Evolutionary conservation across 441 rosid species (phyloP).

Genomic region (Gossypium laxum): DNA sequence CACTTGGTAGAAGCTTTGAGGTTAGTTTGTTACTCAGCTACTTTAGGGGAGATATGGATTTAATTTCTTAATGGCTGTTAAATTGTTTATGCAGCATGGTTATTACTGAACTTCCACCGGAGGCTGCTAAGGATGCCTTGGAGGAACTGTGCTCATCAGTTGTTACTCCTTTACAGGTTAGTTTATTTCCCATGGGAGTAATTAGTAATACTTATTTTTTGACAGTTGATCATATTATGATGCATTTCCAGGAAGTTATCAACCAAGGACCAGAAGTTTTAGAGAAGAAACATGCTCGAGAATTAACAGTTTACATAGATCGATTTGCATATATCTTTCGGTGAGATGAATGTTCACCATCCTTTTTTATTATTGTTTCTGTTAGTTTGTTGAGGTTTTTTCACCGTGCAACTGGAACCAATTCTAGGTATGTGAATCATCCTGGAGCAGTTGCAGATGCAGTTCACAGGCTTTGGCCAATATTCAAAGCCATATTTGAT

Average conservation of each 20-base stretch:
- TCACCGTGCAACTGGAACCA: slow-evolving; percentile 21
- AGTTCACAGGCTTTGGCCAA: slow-evolving; percentile 82
- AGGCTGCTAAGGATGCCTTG: slow-evolving; percentile 74
- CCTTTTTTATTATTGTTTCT: not conserved
- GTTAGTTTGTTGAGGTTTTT: slow-evolving; percentile 15
- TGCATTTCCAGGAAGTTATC: slow-evolving; percentile 53
- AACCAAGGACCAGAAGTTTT: slow-evolving; percentile 66
- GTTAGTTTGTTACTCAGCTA: slow-evolving; percentile 27
- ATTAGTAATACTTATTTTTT: slow-evolving; percentile 22
- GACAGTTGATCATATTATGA: slow-evolving; percentile 11
- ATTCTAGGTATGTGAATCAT: slow-evolving; percentile 79
- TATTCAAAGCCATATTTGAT: slow-evolving; percentile 81
- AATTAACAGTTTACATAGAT: slow-evolving; percentile 85
- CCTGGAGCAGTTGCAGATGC: slow-evolving; percentile 96
- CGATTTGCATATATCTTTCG: slow-evolving; percentile 93
- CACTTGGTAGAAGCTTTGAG: slow-evolving; percentile 92
- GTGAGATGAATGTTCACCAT: slow-evolving; percentile 29
- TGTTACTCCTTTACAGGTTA: slow-evolving; percentile 78
- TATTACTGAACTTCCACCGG: slow-evolving; percentile 85
- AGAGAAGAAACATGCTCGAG: slow-evolving; percentile 84
- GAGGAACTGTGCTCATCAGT: slow-evolving; percentile 76
- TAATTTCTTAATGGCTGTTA: slow-evolving; percentile 23
- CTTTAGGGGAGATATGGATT: slow-evolving; percentile 10
- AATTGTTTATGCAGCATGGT: slow-evolving; percentile 66
- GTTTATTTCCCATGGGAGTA: slow-evolving; percentile 16